These are phyloP conservation scores for Nepenthes mirabilis DNA, from an alignment of 148 eudicot species.

Conservation along the genomic window DNA sequence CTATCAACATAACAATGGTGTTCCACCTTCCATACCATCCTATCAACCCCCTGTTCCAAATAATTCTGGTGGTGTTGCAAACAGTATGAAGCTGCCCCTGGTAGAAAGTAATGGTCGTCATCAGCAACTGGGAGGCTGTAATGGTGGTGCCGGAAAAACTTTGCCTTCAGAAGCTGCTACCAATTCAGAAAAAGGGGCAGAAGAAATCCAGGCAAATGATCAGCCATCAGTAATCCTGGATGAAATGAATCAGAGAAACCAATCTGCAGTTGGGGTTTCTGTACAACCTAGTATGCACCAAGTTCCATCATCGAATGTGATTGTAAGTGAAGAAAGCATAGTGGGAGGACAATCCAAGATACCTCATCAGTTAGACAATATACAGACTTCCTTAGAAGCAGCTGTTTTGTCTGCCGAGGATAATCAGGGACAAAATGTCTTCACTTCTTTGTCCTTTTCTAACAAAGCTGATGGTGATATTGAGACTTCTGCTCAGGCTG, in stretches of 20 bases:
- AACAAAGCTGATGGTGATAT: constrained; percentile 34
- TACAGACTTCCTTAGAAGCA: constrained; percentile 4
- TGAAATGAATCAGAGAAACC: constrained; percentile 5
- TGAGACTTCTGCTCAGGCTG: constrained; percentile 75
- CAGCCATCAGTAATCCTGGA: constrained; percentile 1
- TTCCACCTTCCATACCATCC: constrained; percentile 15
- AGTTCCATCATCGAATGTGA: constrained; percentile 15
- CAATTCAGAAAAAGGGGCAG: constrained; percentile 8
- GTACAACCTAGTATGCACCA: constrained; percentile 13
- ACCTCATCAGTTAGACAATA: constrained; percentile 4
- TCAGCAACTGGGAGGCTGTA: constrained; percentile 11
- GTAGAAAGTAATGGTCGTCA: constrained; percentile 16
- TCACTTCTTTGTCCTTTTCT: constrained; percentile 4
- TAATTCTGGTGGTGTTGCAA: constrained; percentile 7
- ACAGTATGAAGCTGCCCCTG: constrained; percentile 11
- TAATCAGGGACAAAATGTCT: constrained; percentile 4
- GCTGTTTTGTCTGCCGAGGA: constrained; percentile 7
- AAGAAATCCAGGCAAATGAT: constrained; percentile 6
- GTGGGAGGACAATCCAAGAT: constrained; percentile 9
- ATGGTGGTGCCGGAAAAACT: constrained; percentile 8
- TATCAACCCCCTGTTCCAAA: constrained; percentile 16
- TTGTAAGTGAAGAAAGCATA: constrained; percentile 5
- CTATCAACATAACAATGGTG: constrained; percentile 22
- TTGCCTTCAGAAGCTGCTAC: constrained; percentile 11
- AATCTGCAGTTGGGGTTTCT: constrained; percentile 12